Base-by-base conservation (phyloP, 371 early-diverging fungal genomes). In the Nematocida sp. region DNA sequence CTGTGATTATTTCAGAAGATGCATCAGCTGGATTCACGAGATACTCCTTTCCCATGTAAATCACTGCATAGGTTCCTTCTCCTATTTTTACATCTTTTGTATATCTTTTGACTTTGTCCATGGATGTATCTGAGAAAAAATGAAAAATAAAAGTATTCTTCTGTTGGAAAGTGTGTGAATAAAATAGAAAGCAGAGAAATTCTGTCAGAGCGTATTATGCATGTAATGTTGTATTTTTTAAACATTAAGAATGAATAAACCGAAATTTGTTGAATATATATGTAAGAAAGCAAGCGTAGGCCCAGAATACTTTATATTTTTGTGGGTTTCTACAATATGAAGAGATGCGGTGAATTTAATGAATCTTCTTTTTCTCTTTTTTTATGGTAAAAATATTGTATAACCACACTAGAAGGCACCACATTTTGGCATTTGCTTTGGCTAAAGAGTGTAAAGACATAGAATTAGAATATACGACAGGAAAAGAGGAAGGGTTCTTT, bases 41-140 rank as follows among this genome's bases (percentile, higher is more conserved):
- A 56, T 84, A 87, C 84, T 89, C 86, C 57, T 90, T 86, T 70
- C 90, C 90, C 71, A 89, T 86, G 88, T 91, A 91, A 45, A 91
- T 90, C 75, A 89, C 87, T 6, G 91, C 92, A 84, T 91, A 91
- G 2, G 92, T 91, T 20, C 92, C 92, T 75, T 91, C 91, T 52
- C 91, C 91, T 46, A 91, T 47, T 80, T 85, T 86, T 27, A 82
- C 85, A 33, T 73, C 72, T 76, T 82, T 84, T 44, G 83, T 84
- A 66, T 88, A 88, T 20, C 83, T 86, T 60, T 60, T 78, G 13
- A 78, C 70, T 62, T 52, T 69, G 3, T 78, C 80, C 80, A 78
- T 78, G 58, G 23, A 45, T 47, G 15, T 47, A n/a, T 6, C 15
- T 39, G 11, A 11, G 44, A 44, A 64, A 64, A 64, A 64, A 44